These are phyloP conservation scores for Yamadazyma dendronema DNA, from an alignment of 1,139 yeast species.

Conservation along the genomic window DNA sequence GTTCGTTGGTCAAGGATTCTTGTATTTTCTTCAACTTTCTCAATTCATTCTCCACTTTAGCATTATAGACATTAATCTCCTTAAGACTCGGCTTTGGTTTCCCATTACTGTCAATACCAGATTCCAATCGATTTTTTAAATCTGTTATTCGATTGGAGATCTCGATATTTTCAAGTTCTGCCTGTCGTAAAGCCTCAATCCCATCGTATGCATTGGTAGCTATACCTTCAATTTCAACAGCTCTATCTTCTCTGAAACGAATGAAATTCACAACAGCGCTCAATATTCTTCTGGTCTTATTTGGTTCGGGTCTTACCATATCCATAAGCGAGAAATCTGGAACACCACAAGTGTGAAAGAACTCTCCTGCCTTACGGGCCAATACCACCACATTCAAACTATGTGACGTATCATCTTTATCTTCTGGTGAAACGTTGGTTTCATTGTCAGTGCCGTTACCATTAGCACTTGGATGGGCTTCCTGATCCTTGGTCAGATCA, in stretches of 20 bases:
- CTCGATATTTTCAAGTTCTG: slow-evolving; percentile 36
- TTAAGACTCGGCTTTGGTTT: slow-evolving; percentile 33
- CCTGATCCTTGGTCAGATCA: no score
- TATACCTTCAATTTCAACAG: slow-evolving; percentile 64
- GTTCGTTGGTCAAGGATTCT: slow-evolving; percentile 64
- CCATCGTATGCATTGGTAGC: slow-evolving; percentile 54
- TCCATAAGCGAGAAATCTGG: slow-evolving; percentile 75
- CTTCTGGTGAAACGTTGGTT: slow-evolving; percentile 2
- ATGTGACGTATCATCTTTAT: slow-evolving; percentile 25
- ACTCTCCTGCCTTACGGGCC: slow-evolving; percentile 58
- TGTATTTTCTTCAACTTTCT: slow-evolving; percentile 63
- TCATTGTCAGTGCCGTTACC: slow-evolving; percentile 1
- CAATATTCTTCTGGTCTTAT: slow-evolving; percentile 59
- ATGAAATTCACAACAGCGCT: slow-evolving; percentile 89
- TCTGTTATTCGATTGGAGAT: slow-evolving; percentile 44
- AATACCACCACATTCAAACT: slow-evolving; percentile 51
- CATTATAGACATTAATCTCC: slow-evolving; percentile 55
- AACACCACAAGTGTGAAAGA: slow-evolving; percentile 72
- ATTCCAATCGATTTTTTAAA: slow-evolving; percentile 28
- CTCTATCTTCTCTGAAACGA: slow-evolving; percentile 75
- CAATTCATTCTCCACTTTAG: slow-evolving; percentile 60
- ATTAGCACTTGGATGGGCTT: slow-evolving; percentile 2
- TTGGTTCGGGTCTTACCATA: slow-evolving; percentile 62
- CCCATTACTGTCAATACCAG: slow-evolving; percentile 16
- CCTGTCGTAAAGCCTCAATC: slow-evolving; percentile 35